Percentiles rank a stretch among this genome's conserved stretches.
phyloP scores from a whole-genome alignment of 345 rosid genomes.

The Alliaria petiolata region DNA sequence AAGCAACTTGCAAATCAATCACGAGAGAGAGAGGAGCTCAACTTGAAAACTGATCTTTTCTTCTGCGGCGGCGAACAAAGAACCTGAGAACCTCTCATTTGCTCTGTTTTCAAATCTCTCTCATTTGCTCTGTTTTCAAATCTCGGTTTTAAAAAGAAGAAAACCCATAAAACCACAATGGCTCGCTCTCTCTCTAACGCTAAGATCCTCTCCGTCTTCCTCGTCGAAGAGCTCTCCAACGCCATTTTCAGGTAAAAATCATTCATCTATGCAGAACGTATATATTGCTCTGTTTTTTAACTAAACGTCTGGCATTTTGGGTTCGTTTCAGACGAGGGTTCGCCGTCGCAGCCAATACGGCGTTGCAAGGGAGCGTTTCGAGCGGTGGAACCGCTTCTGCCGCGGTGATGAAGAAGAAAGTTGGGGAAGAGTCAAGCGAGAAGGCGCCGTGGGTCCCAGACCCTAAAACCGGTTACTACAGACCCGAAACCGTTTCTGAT shows the following conservation, averaged over 20 bases:
- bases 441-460: conserved; percentile 78
- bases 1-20: neutral
- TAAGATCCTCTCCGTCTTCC: conserved; percentile 17
- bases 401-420: conserved; percentile 36
- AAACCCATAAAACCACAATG: too few relatives aligned
- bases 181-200: conserved; percentile 33
- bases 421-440: conserved; percentile 44
- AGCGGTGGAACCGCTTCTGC: conserved; percentile 25
- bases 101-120: too few relatives aligned
- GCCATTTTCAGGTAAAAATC: conserved; percentile 28
- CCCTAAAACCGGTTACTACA: conserved; percentile 76
- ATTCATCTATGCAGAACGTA: neutral
- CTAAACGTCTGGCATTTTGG: neutral
- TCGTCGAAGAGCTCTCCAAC: conserved; percentile 23
- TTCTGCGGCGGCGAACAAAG: neutral
- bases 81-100: neutral
- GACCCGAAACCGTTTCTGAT: conserved; percentile 57
- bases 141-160: too few relatives aligned
- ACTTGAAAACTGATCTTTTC: neutral
- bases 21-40: neutral
- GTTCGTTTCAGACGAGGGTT: conserved; percentile 25
- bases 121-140: neutral
- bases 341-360: conserved; percentile 27
- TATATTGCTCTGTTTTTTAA: conserved; percentile 5
- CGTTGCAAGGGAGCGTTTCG: conserved; percentile 28